Conservation (phyloP, 2,329 filamentous ascomycete genomes). For the Colletotrichum sojae region DNA sequence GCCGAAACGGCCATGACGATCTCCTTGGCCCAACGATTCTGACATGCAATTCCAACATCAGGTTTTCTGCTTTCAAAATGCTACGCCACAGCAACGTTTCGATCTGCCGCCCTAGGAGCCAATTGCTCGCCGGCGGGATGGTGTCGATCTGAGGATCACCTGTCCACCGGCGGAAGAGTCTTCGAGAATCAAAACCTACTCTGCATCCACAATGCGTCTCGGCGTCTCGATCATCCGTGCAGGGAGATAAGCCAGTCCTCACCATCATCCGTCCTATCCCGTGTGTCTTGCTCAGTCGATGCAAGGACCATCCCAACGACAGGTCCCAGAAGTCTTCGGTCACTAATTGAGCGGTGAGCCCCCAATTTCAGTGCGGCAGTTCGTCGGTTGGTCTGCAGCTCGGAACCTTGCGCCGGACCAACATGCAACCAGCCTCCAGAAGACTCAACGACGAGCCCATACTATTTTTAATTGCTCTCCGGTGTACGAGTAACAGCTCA, state of each 20-base stretch:
- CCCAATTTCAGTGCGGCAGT: slow-evolving; percentile 2
- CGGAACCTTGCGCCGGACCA: neutral
- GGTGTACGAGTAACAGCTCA: too few species aligned
- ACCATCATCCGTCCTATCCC: neutral
- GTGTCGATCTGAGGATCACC: slow-evolving; percentile 32
- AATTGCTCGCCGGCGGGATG: neutral
- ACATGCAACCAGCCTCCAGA: slow-evolving; percentile 8
- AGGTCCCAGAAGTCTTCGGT: slow-evolving; percentile 3
- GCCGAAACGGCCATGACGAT: neutral
- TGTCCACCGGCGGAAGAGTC: neutral
- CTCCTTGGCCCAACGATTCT: neutral
- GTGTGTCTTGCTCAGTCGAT: neutral
- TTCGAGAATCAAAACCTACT: neutral
- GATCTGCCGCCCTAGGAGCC: neutral
- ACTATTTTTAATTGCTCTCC: slow-evolving; percentile 8
- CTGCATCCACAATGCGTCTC: slow-evolving; percentile 7
- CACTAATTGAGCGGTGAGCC: slow-evolving; percentile 1
- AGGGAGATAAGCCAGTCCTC: neutral
- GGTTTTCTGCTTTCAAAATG: too few species aligned
- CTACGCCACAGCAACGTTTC: neutral
- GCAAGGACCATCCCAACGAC: slow-evolving; percentile 24
- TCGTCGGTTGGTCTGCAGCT: slow-evolving; percentile 5
- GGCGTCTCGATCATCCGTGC: slow-evolving; percentile 5
- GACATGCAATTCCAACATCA: too few species aligned
- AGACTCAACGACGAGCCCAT: slow-evolving; percentile 8